phyloP scores from a whole-genome alignment of 768 basidiomycete genomes.

The Dentipellis sp. region DNA sequence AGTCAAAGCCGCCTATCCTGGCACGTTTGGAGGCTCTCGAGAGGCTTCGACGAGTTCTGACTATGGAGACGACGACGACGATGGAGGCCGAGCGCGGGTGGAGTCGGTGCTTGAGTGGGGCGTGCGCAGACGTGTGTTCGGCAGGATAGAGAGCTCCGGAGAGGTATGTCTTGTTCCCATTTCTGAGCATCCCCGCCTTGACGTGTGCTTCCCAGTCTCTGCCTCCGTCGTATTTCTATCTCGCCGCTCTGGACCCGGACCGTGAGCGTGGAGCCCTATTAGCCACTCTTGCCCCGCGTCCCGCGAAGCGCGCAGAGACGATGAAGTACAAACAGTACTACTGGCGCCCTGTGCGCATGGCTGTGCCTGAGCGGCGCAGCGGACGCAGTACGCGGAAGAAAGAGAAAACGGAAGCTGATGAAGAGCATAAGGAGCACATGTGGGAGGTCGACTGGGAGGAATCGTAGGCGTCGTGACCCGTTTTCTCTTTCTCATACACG shows the following conservation, averaged over 20 bases:
- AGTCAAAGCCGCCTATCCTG: not conserved
- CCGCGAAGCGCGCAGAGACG: conserved; percentile 65
- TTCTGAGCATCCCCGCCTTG: not conserved
- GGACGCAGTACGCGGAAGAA: conserved; percentile 1
- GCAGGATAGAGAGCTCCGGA: conserved; percentile 5
- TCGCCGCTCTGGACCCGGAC: conserved; percentile 8
- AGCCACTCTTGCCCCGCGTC: conserved; percentile 32
- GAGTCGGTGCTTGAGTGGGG: conserved; percentile 9
- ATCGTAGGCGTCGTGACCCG: not conserved
- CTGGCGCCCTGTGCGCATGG: conserved; percentile 46
- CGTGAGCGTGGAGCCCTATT: conserved; percentile 10
- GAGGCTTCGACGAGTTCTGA: not conserved
- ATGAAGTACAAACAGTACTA: conserved; percentile 86
- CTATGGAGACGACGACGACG: not conserved
- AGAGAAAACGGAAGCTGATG: not conserved
- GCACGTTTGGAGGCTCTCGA: not conserved
- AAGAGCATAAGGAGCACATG: not conserved
- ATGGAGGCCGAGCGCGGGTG: not conserved
- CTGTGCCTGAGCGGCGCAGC: conserved; percentile 2
- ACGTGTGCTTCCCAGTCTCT: not conserved
- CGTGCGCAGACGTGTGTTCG: conserved; percentile 6
- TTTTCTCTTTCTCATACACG: no score
- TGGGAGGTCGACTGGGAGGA: conserved; percentile 17
- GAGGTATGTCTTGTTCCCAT: not conserved
- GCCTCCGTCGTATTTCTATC: conserved; percentile 12